phyloP scores from a whole-genome alignment of 495 filamentous ascomycete genomes.

The Acidomyces sp. region DNA sequence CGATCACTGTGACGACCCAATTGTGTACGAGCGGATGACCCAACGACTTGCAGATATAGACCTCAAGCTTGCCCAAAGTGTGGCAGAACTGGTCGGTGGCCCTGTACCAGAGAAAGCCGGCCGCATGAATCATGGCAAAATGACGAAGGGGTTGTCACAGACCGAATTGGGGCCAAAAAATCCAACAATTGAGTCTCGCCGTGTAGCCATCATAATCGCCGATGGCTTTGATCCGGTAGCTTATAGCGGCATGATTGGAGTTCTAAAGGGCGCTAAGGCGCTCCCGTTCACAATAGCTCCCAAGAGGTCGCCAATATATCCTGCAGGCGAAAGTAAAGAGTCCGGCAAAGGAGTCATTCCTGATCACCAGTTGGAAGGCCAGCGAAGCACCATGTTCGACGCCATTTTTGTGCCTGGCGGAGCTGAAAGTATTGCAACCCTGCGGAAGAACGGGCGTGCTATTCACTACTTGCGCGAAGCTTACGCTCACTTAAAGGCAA shows the following conservation, averaged over 20 bases:
- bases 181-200: slow-evolving; percentile 57
- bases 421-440: slow-evolving; percentile 40
- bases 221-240: slow-evolving; percentile 64
- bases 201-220: slow-evolving; percentile 65
- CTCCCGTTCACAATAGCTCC: slow-evolving; percentile 60
- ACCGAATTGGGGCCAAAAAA: slow-evolving; percentile 47
- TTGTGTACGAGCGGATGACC: slow-evolving; percentile 63
- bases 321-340: slow-evolving; percentile 37
- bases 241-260: slow-evolving; percentile 50
- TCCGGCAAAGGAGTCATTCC: slow-evolving; percentile 45
- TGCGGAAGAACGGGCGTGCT: slow-evolving; percentile 61
- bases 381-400: slow-evolving; percentile 79
- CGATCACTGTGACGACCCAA: slow-evolving; percentile 75
- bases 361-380: slow-evolving; percentile 70
- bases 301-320: slow-evolving; percentile 44
- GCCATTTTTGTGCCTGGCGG: slow-evolving; percentile 71
- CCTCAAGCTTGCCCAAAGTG: slow-evolving; percentile 52
- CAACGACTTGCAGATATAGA: slow-evolving; percentile 62
- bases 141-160: slow-evolving; percentile 52
- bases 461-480: slow-evolving; percentile 76
- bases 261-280: slow-evolving; percentile 47
- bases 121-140: slow-evolving; percentile 52
- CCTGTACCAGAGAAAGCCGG: slow-evolving; percentile 39
- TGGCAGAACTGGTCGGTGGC: slow-evolving; percentile 57
- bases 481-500: slow-evolving; percentile 66